These are phyloP conservation scores for Trichopus zeylanicus DNA, from an alignment of 116 monocot species.

Conservation along the genomic window DNA sequence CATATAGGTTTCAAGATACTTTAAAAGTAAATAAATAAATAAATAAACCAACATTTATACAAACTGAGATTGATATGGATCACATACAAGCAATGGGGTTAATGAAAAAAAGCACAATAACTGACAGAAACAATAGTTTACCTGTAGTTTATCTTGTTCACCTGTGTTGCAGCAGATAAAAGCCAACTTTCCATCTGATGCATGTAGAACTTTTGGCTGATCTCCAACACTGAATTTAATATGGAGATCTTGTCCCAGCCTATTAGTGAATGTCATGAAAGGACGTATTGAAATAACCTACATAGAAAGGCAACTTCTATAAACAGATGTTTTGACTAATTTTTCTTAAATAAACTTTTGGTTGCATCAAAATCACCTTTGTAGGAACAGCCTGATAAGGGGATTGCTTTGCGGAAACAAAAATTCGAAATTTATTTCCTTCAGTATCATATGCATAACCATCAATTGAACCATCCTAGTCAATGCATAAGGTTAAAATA, in stretches of 20 bases:
- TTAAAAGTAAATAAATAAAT: too few species aligned
- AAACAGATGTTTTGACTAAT: not conserved
- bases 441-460: conserved; percentile 68
- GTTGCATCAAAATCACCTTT: conserved; percentile 49
- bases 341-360: not conserved
- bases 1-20: too few species aligned
- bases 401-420: conserved; percentile 79
- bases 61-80: too few species aligned
- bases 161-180: conserved; percentile 41
- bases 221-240: conserved; percentile 59
- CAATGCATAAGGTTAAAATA: not conserved
- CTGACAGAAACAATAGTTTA: conserved; percentile 7
- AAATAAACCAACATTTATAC: too few species aligned
- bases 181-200: conserved; percentile 57
- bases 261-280: conserved; percentile 88
- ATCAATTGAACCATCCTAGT: conserved; percentile 92
- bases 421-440: conserved; percentile 59
- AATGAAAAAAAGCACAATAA: too few species aligned
- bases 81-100: too few species aligned
- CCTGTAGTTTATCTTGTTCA: conserved; percentile 64
- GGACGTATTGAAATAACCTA: conserved; percentile 83
- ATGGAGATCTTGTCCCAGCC: conserved; percentile 65
- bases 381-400: conserved; percentile 83
- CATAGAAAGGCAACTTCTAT: not conserved
- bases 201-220: conserved; percentile 51